A percentile compares a stretch with the other conserved stretches of the same genome.
These are phyloP conservation scores for Colletotrichum scovillei DNA, from an alignment of 2,329 filamentous ascomycete species.

Conservation along the genomic window DNA sequence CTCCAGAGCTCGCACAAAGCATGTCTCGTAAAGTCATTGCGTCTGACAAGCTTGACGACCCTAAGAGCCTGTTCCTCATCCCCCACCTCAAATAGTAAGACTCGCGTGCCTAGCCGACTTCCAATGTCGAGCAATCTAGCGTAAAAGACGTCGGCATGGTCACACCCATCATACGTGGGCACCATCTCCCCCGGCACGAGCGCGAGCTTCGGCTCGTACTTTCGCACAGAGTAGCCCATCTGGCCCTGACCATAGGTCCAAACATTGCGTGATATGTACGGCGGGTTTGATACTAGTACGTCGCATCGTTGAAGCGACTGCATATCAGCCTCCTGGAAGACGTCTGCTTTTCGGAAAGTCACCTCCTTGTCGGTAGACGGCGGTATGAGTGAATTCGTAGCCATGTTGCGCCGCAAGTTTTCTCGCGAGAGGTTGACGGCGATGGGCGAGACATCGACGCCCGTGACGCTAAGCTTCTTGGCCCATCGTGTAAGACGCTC, in stretches of 20 bases:
- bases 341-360: conserved; percentile 59
- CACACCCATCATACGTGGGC: conserved; percentile 45
- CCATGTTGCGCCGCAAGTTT: conserved; percentile 69
- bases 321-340: conserved; percentile 58
- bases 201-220: conserved; percentile 83
- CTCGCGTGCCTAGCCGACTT: conserved; percentile 56
- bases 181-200: conserved; percentile 67
- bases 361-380: conserved; percentile 44
- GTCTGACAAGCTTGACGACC: conserved; percentile 63
- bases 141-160: conserved; percentile 72
- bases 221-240: conserved; percentile 79
- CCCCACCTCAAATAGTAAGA: conserved; percentile 78
- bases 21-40: conserved; percentile 41
- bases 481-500: conserved; percentile 63
- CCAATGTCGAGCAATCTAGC: conserved; percentile 70
- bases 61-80: conserved; percentile 75
- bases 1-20: conserved; percentile 75
- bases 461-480: conserved; percentile 63
- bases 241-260: conserved; percentile 53
- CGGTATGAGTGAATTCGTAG: conserved; percentile 38
- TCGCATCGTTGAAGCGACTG: conserved; percentile 56
- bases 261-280: conserved; percentile 78
- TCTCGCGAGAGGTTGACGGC: conserved; percentile 74
- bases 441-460: conserved; percentile 76
- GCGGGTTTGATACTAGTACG: conserved; percentile 88